Evolutionary conservation across 2,329 filamentous ascomycete genomes (phyloP), one percentile per base, ranked within the genome.

Genomic region (Penicillium fuscoglaucum): DNA sequence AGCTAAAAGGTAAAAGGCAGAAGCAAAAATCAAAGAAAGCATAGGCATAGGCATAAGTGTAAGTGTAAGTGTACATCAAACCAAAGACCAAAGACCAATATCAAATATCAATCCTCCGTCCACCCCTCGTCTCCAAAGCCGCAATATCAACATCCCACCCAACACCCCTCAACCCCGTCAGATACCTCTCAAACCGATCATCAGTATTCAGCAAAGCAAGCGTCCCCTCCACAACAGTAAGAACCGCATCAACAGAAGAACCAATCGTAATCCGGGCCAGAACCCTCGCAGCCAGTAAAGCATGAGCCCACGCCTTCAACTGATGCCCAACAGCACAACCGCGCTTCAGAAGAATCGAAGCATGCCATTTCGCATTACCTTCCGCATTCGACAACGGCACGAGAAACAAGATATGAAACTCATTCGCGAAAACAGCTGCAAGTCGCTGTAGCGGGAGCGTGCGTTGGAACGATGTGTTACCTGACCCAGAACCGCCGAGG

Each of bases 131-230:
- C 77, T 92, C 89, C 65, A 93, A 76, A 6, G 85, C 87, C 40
- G 81, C 81, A 51, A 80, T 80, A 56, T 84, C 77, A 47, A 90
- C 65, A 73, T 92, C 84, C 90, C 90, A 93, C 0, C 89, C 89
- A 33, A 67, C 76, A 35, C 71, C 70, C 58, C 64, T 68, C 55
- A 87, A 60, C 60, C 74, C 62, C 60, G 73, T 60, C 52, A 76
- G 57, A 78, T 79, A 71, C 68, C 73, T 65, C 62, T 75, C 70
- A 69, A 88, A 84, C 10, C 68, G 68, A 8, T 66, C 65, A 9
- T 74, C 68, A 43, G 75, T 65, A 47, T 74, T 71, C 59, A 82
- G 65, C 47, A 68, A 80, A 2, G 12, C 69, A 44, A 84, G 75
- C 6, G 76, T 78, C 49, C 74, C 72, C 54, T 79, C 74, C 66